Evolutionary conservation across 2,329 filamentous ascomycete species (phyloP).

Genomic region (Talaromyces sp.): DNA sequence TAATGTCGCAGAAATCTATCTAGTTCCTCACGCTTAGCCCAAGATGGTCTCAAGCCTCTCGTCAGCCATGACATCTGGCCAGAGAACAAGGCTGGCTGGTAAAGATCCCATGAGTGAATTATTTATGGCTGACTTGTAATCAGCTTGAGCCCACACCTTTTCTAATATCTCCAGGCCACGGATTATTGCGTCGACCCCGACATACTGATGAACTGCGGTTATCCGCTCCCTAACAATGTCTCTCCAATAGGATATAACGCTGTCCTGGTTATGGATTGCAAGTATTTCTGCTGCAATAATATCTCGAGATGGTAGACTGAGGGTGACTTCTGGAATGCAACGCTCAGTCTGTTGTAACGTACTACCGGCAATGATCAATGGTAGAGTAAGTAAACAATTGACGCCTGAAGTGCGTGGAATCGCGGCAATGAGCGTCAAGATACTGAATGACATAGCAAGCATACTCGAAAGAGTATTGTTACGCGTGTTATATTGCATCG

Average conservation of each 20-base stretch:
- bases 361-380: neutral
- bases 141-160: neutral
- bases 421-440: neutral
- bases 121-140: neutral
- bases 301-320: neutral
- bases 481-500: neutral
- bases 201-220: neutral
- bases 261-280: neutral
- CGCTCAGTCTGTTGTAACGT: neutral
- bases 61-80: neutral
- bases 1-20: neutral
- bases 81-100: neutral
- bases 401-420: neutral
- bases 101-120: neutral
- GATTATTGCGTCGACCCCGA: neutral
- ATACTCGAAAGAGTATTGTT: neutral
- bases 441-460: neutral
- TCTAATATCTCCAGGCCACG: neutral
- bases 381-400: neutral
- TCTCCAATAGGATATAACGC: neutral
- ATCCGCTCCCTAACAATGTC: neutral
- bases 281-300: neutral
- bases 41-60: neutral
- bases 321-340: neutral
- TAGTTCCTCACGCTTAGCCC: neutral